phyloP scores from a whole-genome alignment of 225 moss, liverwort and hornwort species.

The Sphagnum tenellum region DNA sequence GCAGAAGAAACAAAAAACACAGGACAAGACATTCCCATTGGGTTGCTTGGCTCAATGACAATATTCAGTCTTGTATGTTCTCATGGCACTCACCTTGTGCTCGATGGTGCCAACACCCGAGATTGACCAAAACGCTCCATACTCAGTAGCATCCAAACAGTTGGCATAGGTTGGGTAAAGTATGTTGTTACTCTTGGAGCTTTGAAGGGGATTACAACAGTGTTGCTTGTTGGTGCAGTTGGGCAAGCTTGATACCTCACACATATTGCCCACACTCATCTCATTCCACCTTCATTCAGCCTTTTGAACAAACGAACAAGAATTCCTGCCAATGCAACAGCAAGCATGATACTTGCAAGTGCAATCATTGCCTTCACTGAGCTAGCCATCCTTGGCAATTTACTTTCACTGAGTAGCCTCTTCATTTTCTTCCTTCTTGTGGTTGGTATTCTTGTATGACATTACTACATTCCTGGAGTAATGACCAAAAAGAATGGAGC shows the following conservation, averaged over 20 bases:
- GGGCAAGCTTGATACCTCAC: constrained; percentile 26
- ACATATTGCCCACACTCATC: constrained; percentile 35
- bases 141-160: constrained; percentile 12
- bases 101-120: constrained; percentile 7
- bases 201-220: constrained; percentile 18
- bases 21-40: constrained; percentile 9
- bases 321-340: constrained; percentile 23
- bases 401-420: constrained; percentile 15
- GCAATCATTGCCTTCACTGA: constrained; percentile 20
- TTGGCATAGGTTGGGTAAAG: constrained; percentile 32
- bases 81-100: constrained; percentile 1
- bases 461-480: constrained; percentile 14
- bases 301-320: constrained; percentile 14
- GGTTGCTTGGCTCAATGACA: constrained; percentile 3
- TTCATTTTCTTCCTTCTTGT: constrained; percentile 21
- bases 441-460: constrained; percentile 18
- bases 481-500: not conserved
- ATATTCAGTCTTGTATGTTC: not conserved
- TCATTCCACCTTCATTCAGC: constrained; percentile 37
- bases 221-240: constrained; percentile 11
- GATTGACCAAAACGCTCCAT: constrained; percentile 23
- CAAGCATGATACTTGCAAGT: constrained; percentile 9
- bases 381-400: constrained; percentile 13
- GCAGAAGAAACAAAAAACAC: constrained; percentile 16
- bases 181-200: constrained; percentile 15